Base-by-base conservation (phyloP, 2,329 filamentous ascomycete genomes). In the Diaporthe citri region DNA sequence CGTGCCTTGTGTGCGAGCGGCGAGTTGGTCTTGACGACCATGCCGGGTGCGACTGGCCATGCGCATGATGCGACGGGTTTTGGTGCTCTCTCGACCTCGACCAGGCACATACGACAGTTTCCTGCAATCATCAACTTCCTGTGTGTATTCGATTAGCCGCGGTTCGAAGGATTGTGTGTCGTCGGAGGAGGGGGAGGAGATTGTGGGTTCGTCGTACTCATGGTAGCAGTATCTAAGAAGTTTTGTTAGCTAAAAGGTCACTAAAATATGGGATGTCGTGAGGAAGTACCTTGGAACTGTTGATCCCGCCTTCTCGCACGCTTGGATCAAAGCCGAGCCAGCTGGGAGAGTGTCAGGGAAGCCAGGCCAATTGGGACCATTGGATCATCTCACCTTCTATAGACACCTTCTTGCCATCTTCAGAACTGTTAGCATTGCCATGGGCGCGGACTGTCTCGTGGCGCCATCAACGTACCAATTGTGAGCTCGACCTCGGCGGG, bases 81-180 rank as follows among this genome's bases (percentile, higher is more conserved):
- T 75, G 97, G 97, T 76, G 95, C 94, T 86, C 92, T 92, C 88
- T 98, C 97, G 79, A 99, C 97, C 89, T 99, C 97, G 82, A 99
- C 97, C 82, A 99, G 88, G 87, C 97, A 99, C 97, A 99, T 99
- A 88, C 97, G 95, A 86, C 97, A 99, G 87, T 98, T 99, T 86
- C 97, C 97, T 82, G 97, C 97, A 90, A 99, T 98, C 93, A 97
- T 95, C 80, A 99, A 91, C 88, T 99, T 98, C 85, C 94, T 96
- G 82, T 81, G 78, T 73, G 75, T 75, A 80, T 80, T 80, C 83
- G 82, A 83, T 89, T 82, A 89, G 87, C 80, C 59, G 43, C 67
- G 69, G 72, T 22, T 78, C 73, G 67, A 73, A 74, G 57, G 72
- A 71, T 79, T 71, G 77, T 76, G 67, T 74, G 71, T 79, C 80